phyloP scores from a whole-genome alignment of 768 basidiomycete species.

The Lentinula detonsa region DNA sequence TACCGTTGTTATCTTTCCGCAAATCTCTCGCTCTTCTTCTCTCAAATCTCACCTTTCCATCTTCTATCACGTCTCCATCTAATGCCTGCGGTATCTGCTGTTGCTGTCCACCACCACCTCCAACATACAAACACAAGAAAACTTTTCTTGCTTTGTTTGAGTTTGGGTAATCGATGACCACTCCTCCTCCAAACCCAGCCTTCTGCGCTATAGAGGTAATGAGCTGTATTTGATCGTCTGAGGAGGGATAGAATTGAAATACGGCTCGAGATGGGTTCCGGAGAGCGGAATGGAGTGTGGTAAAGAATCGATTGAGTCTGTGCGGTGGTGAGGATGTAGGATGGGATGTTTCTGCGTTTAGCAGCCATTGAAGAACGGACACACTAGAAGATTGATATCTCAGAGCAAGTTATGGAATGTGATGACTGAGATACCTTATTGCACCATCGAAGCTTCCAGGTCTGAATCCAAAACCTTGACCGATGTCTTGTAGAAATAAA shows the following conservation, averaged over 20 bases:
- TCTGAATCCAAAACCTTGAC: constrained; percentile 95
- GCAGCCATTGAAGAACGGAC: constrained; percentile 97
- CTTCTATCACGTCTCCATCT: constrained; percentile 58
- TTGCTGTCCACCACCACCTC: constrained; percentile 57
- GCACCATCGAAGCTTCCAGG: constrained; percentile 97
- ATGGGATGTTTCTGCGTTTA: constrained; percentile 92
- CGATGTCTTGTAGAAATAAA: constrained; percentile 94
- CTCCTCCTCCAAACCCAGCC: constrained; percentile 94
- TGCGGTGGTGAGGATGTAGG: constrained; percentile 86
- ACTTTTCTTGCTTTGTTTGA: constrained; percentile 94
- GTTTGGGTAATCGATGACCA: constrained; percentile 97
- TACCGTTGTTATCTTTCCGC: constrained; percentile 52
- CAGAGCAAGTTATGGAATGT: neutral
- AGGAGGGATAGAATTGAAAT: constrained; percentile 94
- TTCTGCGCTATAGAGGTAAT: constrained; percentile 90
- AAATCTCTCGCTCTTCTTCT: constrained; percentile 62
- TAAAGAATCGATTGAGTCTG: constrained; percentile 85
- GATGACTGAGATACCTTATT: constrained; percentile 60
- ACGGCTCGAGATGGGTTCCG: constrained; percentile 82
- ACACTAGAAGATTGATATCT: constrained; percentile 48
- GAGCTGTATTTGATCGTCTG: constrained; percentile 94
- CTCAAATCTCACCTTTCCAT: constrained; percentile 66
- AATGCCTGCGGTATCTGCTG: constrained; percentile 69
- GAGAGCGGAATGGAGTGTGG: constrained; percentile 81
- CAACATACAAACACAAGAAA: constrained; percentile 90